Conservation (phyloP, 495 filamentous ascomycete species). For the Massariosphaeria phaeospora region DNA sequence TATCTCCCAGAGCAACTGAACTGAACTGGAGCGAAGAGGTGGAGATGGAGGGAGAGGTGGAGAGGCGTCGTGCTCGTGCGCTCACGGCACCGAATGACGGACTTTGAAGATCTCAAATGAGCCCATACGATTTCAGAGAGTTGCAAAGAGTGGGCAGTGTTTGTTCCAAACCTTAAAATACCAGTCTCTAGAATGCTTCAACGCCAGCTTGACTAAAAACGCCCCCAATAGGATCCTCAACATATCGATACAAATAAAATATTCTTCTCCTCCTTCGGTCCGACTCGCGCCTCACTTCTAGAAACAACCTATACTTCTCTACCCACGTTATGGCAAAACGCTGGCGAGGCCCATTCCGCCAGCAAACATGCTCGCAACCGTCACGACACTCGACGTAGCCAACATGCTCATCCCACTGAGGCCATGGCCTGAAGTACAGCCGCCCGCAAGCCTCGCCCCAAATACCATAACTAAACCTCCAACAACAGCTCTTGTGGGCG, state of each 20-base stretch:
- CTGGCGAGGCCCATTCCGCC: conserved; percentile 19
- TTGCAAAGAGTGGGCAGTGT: neutral
- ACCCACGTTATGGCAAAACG: conserved; percentile 2
- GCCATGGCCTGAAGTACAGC: conserved; percentile 27
- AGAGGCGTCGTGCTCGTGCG: neutral
- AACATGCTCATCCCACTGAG: conserved; percentile 27
- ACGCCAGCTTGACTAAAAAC: neutral
- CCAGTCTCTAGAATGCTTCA: no score
- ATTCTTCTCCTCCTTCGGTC: no score
- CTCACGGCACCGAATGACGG: neutral
- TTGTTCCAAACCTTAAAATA: no score
- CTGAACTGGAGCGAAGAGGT: no score
- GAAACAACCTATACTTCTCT: neutral
- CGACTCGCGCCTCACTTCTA: no score
- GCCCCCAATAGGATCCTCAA: neutral
- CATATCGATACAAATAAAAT: no score
- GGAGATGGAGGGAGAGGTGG: no score
- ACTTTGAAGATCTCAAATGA: neutral
- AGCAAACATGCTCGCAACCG: conserved; percentile 21
- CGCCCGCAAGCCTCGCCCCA: conserved; percentile 21
- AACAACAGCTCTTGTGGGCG: conserved; percentile 12
- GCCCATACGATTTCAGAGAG: neutral
- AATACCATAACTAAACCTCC: conserved; percentile 22
- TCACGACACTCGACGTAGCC: conserved; percentile 18
- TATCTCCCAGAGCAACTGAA: no score